Conservation (phyloP, 2,329 filamentous ascomycete species). For the Epichloe gansuensis region DNA sequence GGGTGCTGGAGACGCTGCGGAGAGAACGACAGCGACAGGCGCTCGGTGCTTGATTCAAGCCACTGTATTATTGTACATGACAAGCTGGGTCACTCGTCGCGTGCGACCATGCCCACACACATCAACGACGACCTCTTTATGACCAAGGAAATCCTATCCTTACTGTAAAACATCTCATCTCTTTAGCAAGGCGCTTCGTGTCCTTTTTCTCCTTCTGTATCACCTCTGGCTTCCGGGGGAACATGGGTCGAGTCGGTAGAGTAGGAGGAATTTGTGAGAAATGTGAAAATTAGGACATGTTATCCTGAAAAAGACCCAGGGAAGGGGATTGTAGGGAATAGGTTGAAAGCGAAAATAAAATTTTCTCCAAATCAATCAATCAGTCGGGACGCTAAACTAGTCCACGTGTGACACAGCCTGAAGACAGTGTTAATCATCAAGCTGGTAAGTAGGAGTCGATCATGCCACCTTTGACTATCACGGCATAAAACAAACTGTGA, state of each 20-base stretch:
- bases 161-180: constrained; percentile 20
- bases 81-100: background rate
- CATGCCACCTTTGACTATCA: too few relatives aligned
- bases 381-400: background rate
- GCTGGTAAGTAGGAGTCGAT: too few relatives aligned
- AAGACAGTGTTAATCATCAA: background rate
- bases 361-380: background rate
- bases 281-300: background rate
- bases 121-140: constrained; percentile 3
- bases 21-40: constrained; percentile 26
- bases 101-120: background rate
- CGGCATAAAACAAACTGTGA: too few relatives aligned
- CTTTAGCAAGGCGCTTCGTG: constrained; percentile 24
- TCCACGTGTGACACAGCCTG: background rate
- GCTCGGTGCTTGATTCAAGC: constrained; percentile 5
- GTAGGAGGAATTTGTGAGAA: background rate
- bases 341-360: background rate
- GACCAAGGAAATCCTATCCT: constrained; percentile 12
- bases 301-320: background rate
- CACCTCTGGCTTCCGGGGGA: background rate
- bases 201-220: constrained; percentile 11
- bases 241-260: background rate
- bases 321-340: background rate
- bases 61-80: constrained; percentile 4
- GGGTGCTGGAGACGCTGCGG: constrained; percentile 43